Evolutionary conservation across 768 basidiomycete species (phyloP), one percentile per base, ranked within the genome.

Genomic region (Sutorius australiensis): DNA sequence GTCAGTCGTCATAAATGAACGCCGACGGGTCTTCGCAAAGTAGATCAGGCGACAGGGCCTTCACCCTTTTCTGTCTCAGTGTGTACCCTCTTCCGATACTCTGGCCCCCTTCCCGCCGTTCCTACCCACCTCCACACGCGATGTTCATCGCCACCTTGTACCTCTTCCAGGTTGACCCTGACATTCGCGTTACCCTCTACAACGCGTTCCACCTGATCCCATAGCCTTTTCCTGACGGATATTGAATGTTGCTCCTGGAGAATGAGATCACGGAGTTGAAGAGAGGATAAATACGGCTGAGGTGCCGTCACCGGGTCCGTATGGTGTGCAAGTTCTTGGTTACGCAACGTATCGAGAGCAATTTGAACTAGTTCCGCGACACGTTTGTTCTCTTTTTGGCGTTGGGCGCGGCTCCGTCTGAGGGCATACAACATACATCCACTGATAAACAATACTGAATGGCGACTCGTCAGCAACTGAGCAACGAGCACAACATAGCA

Each of bases 61-160:
- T 61, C 51, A 55, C 67, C 68, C 63, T 66, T 64, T 65, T 65
- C 56, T 34, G 58, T 55, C 37, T 57, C 60, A 47, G 12, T 55
- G 52, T 48, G 61, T 54, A 62, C 71, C 67, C 69, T 70, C 60
- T 71, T 71, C 66, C 69, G 65, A 51, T 56, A 55, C 46, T 68
- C 66, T 57, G 65, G 64, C 36, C 64, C 70, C 59, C 64, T 63
- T 50, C 72, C 64, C 31, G 65, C 53, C 50, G 71, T 72, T n/a
- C 92, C 92, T 30, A 92, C 82, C 93, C 93, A 95, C 52, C 87
- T 75, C 93, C 93, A 95, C 51, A 92, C 92, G 58, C 90, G 81
- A 71, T 85, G 78, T 72, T 92, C 91, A 69, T 95, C 92, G 11
- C 93, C 92, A 59, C 87, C 87, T 55, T 77, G 77, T 43, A 89